Percentiles rank a stretch among this genome's conserved stretches.
These are phyloP conservation scores for Hypericum androsaemum DNA, from an alignment of 345 rosid genomes.

Conservation along the genomic window DNA sequence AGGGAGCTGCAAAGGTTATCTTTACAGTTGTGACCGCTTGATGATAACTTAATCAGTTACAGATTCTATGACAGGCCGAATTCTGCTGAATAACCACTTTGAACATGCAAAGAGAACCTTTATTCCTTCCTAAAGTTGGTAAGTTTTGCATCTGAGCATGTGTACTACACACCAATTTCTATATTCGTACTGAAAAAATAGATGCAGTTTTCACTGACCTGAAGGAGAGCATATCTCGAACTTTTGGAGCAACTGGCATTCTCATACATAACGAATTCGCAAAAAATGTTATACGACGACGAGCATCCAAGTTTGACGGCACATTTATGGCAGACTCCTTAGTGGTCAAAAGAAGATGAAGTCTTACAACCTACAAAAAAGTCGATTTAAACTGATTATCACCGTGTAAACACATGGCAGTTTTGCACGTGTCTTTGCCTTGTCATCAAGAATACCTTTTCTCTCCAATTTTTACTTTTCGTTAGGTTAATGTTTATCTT, in stretches of 20 bases:
- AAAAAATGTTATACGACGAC: conserved; percentile 95
- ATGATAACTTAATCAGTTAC: too few species aligned
- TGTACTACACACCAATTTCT: too few species aligned
- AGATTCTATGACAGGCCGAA: too few species aligned
- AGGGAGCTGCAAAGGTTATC: too few species aligned
- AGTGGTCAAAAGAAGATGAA: conserved; percentile 69
- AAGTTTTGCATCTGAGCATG: too few species aligned
- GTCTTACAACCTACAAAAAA: conserved; percentile 52
- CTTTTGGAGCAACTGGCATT: conserved; percentile 83
- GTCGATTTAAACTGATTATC: neutral
- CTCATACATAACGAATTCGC: conserved; percentile 93
- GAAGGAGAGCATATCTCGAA: conserved; percentile 85
- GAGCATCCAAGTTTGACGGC: conserved; percentile 92
- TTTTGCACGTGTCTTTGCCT: too few species aligned
- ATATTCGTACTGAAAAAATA: neutral
- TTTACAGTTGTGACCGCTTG: too few species aligned
- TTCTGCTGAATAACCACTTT: too few species aligned
- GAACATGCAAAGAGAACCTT: too few species aligned
- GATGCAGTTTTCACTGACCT: conserved; percentile 36
- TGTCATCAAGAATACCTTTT: conserved; percentile 43
- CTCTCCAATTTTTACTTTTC: conserved; percentile 35
- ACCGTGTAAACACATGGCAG: too few species aligned
- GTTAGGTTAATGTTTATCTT: conserved; percentile 34
- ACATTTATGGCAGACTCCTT: conserved; percentile 96
- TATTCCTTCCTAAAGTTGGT: too few species aligned